Evolutionary conservation across 2,329 filamentous ascomycete species (phyloP).

Genomic region (Diatrype stigma): DNA sequence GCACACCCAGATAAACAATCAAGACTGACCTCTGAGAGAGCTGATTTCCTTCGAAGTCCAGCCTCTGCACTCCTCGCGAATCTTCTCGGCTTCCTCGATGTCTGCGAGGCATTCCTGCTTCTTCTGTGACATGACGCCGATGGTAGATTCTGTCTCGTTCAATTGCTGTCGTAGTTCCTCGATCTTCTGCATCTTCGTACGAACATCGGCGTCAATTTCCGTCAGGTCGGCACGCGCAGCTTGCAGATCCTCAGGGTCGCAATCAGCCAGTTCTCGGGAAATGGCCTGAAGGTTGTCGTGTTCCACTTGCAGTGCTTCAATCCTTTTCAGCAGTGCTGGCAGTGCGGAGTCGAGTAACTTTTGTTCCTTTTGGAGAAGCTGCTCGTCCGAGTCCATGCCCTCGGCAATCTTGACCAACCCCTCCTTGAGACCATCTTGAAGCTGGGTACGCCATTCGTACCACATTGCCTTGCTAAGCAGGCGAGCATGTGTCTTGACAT

Average conservation of each 20-base stretch:
- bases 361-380: constrained; percentile 63
- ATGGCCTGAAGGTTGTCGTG: constrained; percentile 64
- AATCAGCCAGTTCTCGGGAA: constrained; percentile 72
- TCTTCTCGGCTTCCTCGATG: constrained; percentile 76
- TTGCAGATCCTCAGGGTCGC: constrained; percentile 75
- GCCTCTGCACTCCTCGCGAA: constrained; percentile 83
- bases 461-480: constrained; percentile 92
- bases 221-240: constrained; percentile 66
- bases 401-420: constrained; percentile 71
- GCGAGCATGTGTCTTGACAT: constrained; percentile 89
- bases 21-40: constrained; percentile 64
- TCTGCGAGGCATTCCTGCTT: constrained; percentile 69
- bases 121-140: constrained; percentile 58
- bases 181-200: constrained; percentile 64
- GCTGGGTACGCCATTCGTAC: constrained; percentile 96
- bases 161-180: constrained; percentile 63
- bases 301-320: constrained; percentile 59
- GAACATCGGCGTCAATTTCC: constrained; percentile 62
- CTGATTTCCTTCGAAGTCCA: constrained; percentile 82
- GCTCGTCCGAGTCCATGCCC: constrained; percentile 72
- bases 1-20: not conserved
- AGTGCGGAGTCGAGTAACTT: constrained; percentile 63
- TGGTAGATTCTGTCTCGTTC: constrained; percentile 59
- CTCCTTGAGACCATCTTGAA: constrained; percentile 75
- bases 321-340: constrained; percentile 58